Evolutionary conservation across 257 asterid genomes (phyloP).

Genomic region (Orobanche coerulescens): DNA sequence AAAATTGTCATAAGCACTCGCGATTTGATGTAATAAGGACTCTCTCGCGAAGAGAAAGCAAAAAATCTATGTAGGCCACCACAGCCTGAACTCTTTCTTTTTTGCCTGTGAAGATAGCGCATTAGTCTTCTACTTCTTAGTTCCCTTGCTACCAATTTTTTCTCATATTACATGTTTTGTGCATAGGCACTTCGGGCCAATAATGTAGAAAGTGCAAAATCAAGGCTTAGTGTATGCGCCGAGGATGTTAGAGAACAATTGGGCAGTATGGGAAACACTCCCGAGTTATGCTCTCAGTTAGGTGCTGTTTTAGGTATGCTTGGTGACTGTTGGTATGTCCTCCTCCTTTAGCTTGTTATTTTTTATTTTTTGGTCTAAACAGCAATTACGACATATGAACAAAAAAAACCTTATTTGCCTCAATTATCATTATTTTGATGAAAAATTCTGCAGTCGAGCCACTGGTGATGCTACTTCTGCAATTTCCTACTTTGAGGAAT

Average conservation of each 20-base stretch:
- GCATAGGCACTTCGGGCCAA: constrained; percentile 87
- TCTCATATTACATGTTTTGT: constrained; percentile 18
- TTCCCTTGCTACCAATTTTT: constrained; percentile 1
- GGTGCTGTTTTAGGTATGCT: constrained; percentile 98
- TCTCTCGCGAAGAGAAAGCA: no score
- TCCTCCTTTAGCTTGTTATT: constrained; percentile 4
- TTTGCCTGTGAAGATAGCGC: neutral
- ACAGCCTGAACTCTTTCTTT: neutral
- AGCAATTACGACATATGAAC: neutral
- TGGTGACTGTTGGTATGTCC: constrained; percentile 90
- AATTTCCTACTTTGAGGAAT: constrained; percentile 75
- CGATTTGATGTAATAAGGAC: no score
- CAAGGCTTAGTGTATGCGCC: constrained; percentile 73
- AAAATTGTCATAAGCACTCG: no score
- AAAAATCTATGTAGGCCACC: no score
- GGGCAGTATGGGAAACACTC: constrained; percentile 60
- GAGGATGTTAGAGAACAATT: constrained; percentile 85
- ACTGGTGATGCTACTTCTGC: constrained; percentile 83
- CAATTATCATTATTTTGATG: neutral
- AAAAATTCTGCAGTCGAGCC: constrained; percentile 50
- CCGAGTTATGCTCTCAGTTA: constrained; percentile 87
- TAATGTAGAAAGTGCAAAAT: constrained; percentile 86
- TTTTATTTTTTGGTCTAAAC: no score
- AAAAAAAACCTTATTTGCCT: no score
- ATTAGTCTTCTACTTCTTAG: neutral